phyloP scores from a whole-genome alignment of 1,139 yeast species.

The Protomyces pachydermus region DNA sequence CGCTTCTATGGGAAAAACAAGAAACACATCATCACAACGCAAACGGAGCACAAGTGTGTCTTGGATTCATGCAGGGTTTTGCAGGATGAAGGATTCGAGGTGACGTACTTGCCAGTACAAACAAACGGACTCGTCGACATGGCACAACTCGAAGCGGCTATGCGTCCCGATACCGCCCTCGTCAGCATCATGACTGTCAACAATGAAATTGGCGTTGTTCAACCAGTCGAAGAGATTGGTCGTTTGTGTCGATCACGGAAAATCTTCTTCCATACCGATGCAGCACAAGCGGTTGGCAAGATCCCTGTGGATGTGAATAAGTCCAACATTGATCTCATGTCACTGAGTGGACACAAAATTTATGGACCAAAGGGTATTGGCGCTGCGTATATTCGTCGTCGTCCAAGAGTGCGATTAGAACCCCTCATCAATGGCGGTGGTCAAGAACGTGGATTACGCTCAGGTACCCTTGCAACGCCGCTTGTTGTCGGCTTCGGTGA shows the following conservation, averaged over 20 bases:
- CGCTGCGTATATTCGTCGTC: constrained; percentile 89
- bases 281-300: constrained; percentile 96
- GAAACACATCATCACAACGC: constrained; percentile 89
- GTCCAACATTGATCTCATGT: constrained; percentile 85
- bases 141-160: constrained; percentile 72
- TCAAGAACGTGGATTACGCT: constrained; percentile 95
- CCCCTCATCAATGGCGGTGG: constrained; percentile 98
- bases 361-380: constrained; percentile 99
- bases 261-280: constrained; percentile 97
- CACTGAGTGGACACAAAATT: constrained; percentile 91
- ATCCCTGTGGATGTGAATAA: constrained; percentile 88
- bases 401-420: constrained; percentile 96
- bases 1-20: constrained; percentile 85
- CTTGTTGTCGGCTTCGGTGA: constrained; percentile 95
- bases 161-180: constrained; percentile 83
- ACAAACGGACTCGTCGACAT: constrained; percentile 73
- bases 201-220: constrained; percentile 96
- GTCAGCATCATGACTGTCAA: constrained; percentile 98
- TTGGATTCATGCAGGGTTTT: constrained; percentile 89
- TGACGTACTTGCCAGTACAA: constrained; percentile 82
- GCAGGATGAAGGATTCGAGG: constrained; percentile 96
- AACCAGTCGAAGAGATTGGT: constrained; percentile 93
- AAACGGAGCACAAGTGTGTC: constrained; percentile 97
- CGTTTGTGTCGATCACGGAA: constrained; percentile 76
- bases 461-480: constrained; percentile 96